A percentile compares a stretch with the other conserved stretches of the same genome.
These are phyloP conservation scores for Chalciporus pseudorubinellus DNA, from an alignment of 768 basidiomycete species.

Conservation along the genomic window DNA sequence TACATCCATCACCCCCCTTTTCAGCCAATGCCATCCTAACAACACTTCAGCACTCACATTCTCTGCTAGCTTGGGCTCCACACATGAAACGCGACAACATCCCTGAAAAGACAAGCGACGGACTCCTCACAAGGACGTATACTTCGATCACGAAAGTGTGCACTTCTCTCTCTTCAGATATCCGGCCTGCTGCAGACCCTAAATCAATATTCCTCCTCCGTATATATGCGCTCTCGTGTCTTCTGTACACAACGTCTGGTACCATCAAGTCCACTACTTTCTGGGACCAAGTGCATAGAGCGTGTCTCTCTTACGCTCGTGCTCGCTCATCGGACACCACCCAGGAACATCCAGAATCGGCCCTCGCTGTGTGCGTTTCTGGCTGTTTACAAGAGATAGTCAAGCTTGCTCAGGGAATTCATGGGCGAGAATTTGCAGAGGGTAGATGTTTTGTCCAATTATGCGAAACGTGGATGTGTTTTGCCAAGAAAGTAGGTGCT, in stretches of 20 bases:
- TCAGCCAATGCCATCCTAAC: slow-evolving; percentile 26
- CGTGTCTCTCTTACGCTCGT: slow-evolving; percentile 37
- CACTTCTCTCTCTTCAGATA: slow-evolving; percentile 30
- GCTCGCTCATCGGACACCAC: slow-evolving; percentile 15
- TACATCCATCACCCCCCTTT: slow-evolving; percentile 17
- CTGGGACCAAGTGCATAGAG: slow-evolving; percentile 66
- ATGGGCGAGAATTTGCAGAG: slow-evolving; percentile 41
- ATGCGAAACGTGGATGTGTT: slow-evolving; percentile 70
- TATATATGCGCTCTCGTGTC: slow-evolving; percentile 44
- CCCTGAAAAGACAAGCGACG: slow-evolving; percentile 54
- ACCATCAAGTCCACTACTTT: slow-evolving; percentile 51
- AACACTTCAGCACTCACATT: slow-evolving; percentile 31
- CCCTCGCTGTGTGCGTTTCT: slow-evolving; percentile 37
- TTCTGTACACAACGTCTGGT: slow-evolving; percentile 48
- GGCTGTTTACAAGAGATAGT: slow-evolving; percentile 44
- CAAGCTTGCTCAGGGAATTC: slow-evolving; percentile 34
- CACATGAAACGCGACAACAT: slow-evolving; percentile 34
- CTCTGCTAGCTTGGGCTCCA: slow-evolving; percentile 55
- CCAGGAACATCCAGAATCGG: slow-evolving; percentile 27
- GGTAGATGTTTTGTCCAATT: slow-evolving; percentile 57
- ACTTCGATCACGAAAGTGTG: slow-evolving; percentile 43
- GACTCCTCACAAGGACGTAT: slow-evolving; percentile 59
- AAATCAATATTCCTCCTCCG: slow-evolving; percentile 38
- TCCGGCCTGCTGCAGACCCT: slow-evolving; percentile 9
- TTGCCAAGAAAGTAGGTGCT: slow-evolving; percentile 58